Evolutionary conservation across 306 rosid genomes (phyloP).

Genomic region (Gillenia trifoliata): DNA sequence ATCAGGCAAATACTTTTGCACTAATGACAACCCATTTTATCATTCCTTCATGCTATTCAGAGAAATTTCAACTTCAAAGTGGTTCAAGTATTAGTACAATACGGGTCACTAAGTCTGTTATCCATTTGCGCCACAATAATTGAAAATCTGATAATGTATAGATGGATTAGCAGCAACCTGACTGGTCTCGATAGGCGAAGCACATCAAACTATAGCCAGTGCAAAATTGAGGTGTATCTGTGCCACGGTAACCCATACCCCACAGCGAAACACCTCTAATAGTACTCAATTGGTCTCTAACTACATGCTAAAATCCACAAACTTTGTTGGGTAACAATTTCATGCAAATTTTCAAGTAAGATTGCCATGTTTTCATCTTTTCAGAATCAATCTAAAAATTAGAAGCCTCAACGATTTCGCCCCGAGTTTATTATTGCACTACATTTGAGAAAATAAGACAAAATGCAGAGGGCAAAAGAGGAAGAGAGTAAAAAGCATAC

Average conservation of each 20-base stretch:
- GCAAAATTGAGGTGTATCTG: neutral
- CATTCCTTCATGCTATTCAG: neutral
- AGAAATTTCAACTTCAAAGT: neutral
- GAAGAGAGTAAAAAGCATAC: constrained; percentile 27
- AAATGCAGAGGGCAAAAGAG: neutral
- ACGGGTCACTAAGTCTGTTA: neutral
- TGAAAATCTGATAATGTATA: neutral
- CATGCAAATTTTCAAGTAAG: neutral
- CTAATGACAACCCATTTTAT: neutral
- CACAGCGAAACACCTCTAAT: neutral
- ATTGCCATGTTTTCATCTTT: too few relatives aligned
- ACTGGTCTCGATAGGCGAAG: neutral
- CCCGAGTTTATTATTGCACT: neutral
- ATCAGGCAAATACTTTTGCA: neutral
- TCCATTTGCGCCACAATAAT: neutral
- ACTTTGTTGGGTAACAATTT: neutral
- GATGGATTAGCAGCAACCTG: neutral
- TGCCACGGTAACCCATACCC: neutral
- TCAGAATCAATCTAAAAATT: neutral
- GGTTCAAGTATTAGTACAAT: neutral
- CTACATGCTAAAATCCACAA: neutral
- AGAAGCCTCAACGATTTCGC: neutral
- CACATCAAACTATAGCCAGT: neutral
- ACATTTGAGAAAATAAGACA: neutral
- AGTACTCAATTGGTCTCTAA: neutral